A percentile compares a stretch with the other conserved stretches of the same genome.
These are phyloP conservation scores for Ceratocystis albifundus DNA, from an alignment of 2,329 filamentous ascomycete species.

Conservation along the genomic window DNA sequence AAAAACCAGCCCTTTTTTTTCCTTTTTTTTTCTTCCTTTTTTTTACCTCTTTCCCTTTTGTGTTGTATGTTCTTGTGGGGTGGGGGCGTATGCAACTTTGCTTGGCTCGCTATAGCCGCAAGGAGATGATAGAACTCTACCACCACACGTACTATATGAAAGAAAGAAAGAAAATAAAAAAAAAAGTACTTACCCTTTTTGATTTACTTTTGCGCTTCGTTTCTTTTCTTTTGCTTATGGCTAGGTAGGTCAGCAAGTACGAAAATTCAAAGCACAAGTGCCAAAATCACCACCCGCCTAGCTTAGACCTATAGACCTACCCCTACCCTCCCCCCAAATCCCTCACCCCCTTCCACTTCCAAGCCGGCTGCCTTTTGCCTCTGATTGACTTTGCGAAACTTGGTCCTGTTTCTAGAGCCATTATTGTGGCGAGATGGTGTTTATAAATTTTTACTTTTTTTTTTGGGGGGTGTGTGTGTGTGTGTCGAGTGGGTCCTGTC, in stretches of 20 bases:
- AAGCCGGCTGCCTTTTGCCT: not conserved
- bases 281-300: not conserved
- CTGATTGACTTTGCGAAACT: not conserved
- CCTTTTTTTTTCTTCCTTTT: not conserved
- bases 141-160: not conserved
- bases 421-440: conserved; percentile 1
- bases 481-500: not conserved
- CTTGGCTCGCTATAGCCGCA: not conserved
- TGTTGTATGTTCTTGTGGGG: conserved; percentile 6
- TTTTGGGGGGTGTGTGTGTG: not conserved
- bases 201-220: not conserved
- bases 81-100: not conserved
- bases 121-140: not conserved
- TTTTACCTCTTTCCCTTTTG: not conserved
- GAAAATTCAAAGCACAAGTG: not conserved
- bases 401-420: conserved; percentile 4
- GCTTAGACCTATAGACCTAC: not conserved
- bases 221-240: not conserved
- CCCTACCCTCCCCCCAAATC: too few species aligned
- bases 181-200: not conserved
- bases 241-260: not conserved
- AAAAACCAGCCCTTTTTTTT: not conserved
- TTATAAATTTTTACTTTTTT: not conserved
- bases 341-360: not conserved
- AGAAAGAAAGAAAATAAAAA: too few species aligned